Evolutionary conservation across 345 rosid genomes (phyloP), one percentile per base, ranked within the genome.

Genomic region (Eutrema japonicum): DNA sequence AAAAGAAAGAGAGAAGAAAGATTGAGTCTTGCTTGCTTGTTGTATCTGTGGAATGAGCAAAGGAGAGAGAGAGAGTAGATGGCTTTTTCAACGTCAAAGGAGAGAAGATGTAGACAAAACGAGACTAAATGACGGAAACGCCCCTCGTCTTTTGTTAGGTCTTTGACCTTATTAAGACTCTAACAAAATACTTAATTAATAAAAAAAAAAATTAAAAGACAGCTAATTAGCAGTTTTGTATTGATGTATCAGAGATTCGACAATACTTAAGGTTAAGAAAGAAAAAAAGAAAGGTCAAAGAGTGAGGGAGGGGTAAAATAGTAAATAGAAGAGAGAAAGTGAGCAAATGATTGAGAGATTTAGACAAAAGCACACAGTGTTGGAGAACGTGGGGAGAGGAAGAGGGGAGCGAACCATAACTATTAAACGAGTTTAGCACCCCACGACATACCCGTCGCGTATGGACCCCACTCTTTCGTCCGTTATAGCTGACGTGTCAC

Each of bases 361-460:
- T 36, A 46, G 67, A 74, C 77, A 77, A 62, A 22, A 38, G 71
- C 26, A 58, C 26, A 58, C 51, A 65, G 83, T 81, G 85, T 79
- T 67, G 38, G 69, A 79, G 84, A 88, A 84, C 87, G 85, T 83
- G 93, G 83, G 82, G 43, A 47, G 70, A 36, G 35, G 43, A 55
- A 38, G 64, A 58, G 9, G 9, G 43, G 6, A 78, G 78, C 80
- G 80, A 64, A 70, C 66, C 67, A 41, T 47, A 13, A 35, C 5
- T n/a, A 27, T 12, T 10, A 59, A 33, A 10, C 9, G 42, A 38
- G 22, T 18, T 18, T 18, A 18, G 10, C 42, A n/a, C 60, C 64
- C 69, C 79, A 76, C 75, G 75, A 76, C 66, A 76, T 70, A 41
- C 64, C 71, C 75, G 71, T 72, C 56, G 67, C 8, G 4, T 58